These are phyloP conservation scores for Skeletonema grethae DNA, from an alignment of 108 stramenopile genomes.

Conservation along the genomic window DNA sequence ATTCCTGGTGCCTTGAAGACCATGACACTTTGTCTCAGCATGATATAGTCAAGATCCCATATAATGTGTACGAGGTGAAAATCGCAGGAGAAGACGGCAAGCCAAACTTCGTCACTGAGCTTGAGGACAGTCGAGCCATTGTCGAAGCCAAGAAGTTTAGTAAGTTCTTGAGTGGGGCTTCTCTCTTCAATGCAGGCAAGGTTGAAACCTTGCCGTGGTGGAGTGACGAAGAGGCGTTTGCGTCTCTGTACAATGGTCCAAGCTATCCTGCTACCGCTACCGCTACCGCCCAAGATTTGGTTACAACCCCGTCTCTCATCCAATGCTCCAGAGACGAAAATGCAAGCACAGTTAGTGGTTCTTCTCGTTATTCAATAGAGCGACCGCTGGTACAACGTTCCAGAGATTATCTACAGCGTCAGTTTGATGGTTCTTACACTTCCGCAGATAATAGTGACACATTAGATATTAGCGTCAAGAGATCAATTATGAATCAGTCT, in stretches of 20 bases:
- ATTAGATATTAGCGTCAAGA: not conserved
- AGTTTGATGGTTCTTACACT: not conserved
- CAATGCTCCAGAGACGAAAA: not conserved
- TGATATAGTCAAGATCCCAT: conserved; percentile 16
- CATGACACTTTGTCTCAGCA: not conserved
- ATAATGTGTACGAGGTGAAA: conserved; percentile 44
- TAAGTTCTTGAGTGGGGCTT: conserved; percentile 45
- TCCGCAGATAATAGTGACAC: not conserved
- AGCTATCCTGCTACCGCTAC: not conserved
- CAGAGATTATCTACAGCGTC: not conserved
- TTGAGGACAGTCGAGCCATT: conserved; percentile 13
- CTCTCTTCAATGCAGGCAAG: conserved; percentile 3
- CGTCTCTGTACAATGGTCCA: conserved; percentile 12
- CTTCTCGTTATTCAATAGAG: not conserved
- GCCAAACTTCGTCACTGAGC: conserved; percentile 14
- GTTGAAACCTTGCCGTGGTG: conserved; percentile 38
- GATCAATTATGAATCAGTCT: not conserved
- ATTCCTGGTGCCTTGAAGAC: conserved; percentile 29
- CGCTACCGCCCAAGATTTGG: not conserved
- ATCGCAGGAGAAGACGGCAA: conserved; percentile 16
- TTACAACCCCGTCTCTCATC: not conserved
- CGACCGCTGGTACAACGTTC: not conserved
- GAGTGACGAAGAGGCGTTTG: conserved; percentile 27
- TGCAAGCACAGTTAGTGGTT: not conserved
- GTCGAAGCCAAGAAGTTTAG: conserved; percentile 36